Evolutionary conservation across 805 yeast genomes (phyloP), one percentile per base, ranked within the genome.

Genomic region (Alloascoidea hylecoeti): DNA sequence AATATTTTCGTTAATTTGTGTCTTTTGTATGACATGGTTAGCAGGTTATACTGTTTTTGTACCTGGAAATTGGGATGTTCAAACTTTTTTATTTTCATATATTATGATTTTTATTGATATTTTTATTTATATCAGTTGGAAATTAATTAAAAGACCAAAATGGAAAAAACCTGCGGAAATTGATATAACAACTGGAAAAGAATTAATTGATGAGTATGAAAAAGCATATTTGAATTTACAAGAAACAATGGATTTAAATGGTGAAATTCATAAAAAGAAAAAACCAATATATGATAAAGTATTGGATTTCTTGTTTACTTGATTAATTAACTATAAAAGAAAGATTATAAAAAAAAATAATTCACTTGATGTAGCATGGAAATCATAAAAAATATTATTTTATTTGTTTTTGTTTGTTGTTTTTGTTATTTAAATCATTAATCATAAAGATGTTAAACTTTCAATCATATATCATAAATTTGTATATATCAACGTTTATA

Each of bases 11-110:
- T 51, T 68, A 4, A 40, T 53, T 16, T 60, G 67, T 36, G 60
- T 72, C 5, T 47, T 64, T 41, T 52, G 61, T 40, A 65, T 82
- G 82, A 50, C 71, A 47, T 56, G 72, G 53, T 57, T 75, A 17
- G 72, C 72, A 42, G 94, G 94, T 3, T 84, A 80, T 58, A 58
- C 68, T 2, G 81, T 76, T 1, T 82, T 84, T 55, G 53, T 76
- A 35, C 75, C 76, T 12, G 83, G 80, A 4, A 51, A 60, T 39
- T 83, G 89, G 86, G 53, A 64, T 15, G 64, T 66, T 15, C 64
- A 74, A 41, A 58, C 64, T 5, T 84, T 84, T 57, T 60, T 82
- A 46, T 80, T 73, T 56, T 70, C 70, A 49, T 84, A 84, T 50
- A 61, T 84, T 42, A 77, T 80, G 77, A 66, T 83, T 9, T 81